Evolutionary conservation across 495 filamentous ascomycete species (phyloP).

Genomic region (Lophiotrema nucula): DNA sequence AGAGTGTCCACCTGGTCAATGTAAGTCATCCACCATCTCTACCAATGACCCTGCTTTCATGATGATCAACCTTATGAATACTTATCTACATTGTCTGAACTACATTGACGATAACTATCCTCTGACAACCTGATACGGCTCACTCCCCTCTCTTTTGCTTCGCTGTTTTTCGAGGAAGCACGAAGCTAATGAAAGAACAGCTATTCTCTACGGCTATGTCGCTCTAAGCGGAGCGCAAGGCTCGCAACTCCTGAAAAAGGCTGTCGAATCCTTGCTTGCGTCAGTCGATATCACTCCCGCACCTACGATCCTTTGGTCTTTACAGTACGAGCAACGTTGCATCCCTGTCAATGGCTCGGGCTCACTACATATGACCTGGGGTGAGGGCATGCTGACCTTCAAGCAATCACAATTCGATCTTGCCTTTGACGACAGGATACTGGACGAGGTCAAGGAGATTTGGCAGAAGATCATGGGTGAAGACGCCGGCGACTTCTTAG

Average conservation of each 20-base stretch:
- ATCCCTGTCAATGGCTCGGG: not conserved
- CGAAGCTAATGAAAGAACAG: constrained; percentile 8
- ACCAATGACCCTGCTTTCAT: constrained; percentile 47
- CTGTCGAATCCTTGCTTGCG: constrained; percentile 21
- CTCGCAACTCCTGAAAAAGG: constrained; percentile 16
- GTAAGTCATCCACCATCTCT: constrained; percentile 59
- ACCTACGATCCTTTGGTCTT: constrained; percentile 24
- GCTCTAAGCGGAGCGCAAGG: constrained; percentile 8
- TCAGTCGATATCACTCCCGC: constrained; percentile 10
- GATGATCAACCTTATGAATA: constrained; percentile 77
- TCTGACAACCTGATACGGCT: constrained; percentile 83
- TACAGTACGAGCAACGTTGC: constrained; percentile 28
- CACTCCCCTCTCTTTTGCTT: not conserved
- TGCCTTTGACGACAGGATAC: constrained; percentile 31
- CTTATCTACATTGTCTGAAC: constrained; percentile 99
- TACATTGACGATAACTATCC: constrained; percentile 77
- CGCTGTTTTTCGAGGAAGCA: not conserved
- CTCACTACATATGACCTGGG: not conserved
- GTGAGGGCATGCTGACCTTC: constrained; percentile 7
- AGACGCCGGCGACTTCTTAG: constrained; percentile 27
- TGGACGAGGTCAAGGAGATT: constrained; percentile 27
- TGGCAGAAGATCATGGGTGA: constrained; percentile 35
- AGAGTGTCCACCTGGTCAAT: constrained; percentile 81
- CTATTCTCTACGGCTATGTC: constrained; percentile 30
- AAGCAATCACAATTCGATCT: constrained; percentile 22